These are phyloP conservation scores for Ailanthus altissimus DNA, from an alignment of 345 rosid genomes.

Conservation along the genomic window DNA sequence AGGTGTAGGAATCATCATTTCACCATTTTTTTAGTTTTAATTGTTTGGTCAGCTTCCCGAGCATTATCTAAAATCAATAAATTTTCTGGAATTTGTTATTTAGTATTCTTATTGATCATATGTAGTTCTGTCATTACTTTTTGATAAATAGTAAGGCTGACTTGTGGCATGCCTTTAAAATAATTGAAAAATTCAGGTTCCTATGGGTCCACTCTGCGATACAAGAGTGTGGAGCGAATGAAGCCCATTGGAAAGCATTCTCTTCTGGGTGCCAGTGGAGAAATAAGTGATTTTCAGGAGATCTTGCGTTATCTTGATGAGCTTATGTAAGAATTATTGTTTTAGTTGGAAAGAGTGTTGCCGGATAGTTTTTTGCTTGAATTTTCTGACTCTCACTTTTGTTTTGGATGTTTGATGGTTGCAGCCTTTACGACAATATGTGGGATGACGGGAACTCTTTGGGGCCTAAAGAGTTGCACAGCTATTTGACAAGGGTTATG, in stretches of 20 bases:
- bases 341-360: neutral
- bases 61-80: neutral
- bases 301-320: constrained; percentile 84
- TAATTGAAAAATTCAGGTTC: constrained; percentile 53
- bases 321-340: constrained; percentile 61
- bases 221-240: constrained; percentile 87
- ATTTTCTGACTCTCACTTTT: constrained; percentile 13
- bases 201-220: constrained; percentile 92
- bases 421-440: constrained; percentile 93
- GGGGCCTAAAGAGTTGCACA: constrained; percentile 99
- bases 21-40: neutral
- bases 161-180: neutral
- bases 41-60: neutral
- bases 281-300: constrained; percentile 97
- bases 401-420: constrained; percentile 24
- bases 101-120: neutral
- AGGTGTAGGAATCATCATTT: neutral
- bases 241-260: constrained; percentile 92
- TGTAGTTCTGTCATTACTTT: neutral
- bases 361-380: neutral
- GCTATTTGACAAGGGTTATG: constrained; percentile 89
- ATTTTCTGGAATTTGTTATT: neutral
- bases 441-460: constrained; percentile 99
- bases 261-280: constrained; percentile 96
- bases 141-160: neutral